phyloP scores from a whole-genome alignment of 371 early-diverging fungal species.

The Mortierella sp. region DNA sequence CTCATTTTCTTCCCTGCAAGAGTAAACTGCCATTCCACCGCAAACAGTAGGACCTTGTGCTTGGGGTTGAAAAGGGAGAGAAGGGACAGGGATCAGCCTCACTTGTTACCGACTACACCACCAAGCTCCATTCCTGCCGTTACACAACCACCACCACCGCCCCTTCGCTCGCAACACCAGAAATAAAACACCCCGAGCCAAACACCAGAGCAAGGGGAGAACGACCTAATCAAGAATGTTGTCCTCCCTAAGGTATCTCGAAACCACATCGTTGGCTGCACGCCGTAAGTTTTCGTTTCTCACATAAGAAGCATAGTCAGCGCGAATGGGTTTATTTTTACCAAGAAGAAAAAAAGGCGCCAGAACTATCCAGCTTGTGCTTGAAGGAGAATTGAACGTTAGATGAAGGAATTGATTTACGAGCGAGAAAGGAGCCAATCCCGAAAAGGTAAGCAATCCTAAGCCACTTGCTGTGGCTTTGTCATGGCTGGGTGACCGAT shows the following conservation, averaged over 20 bases:
- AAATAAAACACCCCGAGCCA: neutral
- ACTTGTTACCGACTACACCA: neutral
- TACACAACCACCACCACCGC: neutral
- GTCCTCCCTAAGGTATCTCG: neutral
- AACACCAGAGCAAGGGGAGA: neutral
- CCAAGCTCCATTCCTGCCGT: neutral
- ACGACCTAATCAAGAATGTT: neutral
- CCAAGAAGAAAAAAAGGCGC: too few relatives aligned
- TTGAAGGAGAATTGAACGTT: too few relatives aligned
- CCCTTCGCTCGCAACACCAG: neutral
- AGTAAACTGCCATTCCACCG: neutral
- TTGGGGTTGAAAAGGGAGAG: neutral
- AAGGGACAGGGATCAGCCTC: neutral
- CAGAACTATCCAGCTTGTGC: neutral
- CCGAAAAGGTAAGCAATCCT: conserved; percentile 9
- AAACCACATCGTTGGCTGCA: neutral
- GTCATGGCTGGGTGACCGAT: neutral
- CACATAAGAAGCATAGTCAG: neutral
- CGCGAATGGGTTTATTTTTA: neutral
- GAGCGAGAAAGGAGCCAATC: neutral
- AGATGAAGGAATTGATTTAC: too few relatives aligned
- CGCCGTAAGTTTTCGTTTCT: neutral
- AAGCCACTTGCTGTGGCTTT: neutral
- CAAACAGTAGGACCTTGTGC: neutral
- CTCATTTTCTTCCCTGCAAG: neutral